Conservation (phyloP, 257 asterid species). For the Solanum boliviense region DNA sequence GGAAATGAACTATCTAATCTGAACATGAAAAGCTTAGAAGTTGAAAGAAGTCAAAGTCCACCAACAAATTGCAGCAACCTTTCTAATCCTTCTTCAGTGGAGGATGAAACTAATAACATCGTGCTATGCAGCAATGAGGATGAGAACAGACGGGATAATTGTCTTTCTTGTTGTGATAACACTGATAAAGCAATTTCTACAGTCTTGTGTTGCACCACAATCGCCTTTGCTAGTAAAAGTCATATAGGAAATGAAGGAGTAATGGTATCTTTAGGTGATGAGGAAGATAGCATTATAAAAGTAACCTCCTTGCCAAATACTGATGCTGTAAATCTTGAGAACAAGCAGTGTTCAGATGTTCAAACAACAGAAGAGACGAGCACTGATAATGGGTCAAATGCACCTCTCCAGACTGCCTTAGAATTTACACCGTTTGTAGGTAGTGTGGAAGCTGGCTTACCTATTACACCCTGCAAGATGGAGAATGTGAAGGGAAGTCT, state of each 20-base stretch:
- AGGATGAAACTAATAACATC: conserved; percentile 58
- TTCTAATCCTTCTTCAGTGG: conserved; percentile 84
- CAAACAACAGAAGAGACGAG: conserved; percentile 32
- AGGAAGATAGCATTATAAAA: conserved; percentile 28
- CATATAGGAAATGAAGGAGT: conserved; percentile 23
- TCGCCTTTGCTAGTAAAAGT: conserved; percentile 8
- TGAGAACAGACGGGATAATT: conserved; percentile 30
- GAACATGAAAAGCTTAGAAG: conserved; percentile 29
- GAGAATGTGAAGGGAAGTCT: conserved; percentile 34
- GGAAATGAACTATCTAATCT: conserved; percentile 16
- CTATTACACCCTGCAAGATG: conserved; percentile 52
- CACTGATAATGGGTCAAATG: conserved; percentile 35
- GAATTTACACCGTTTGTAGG: conserved; percentile 31
- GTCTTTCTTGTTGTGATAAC: conserved; percentile 19
- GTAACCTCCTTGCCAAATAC: conserved; percentile 6
- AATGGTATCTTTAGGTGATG: conserved; percentile 22
- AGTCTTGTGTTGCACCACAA: background rate
- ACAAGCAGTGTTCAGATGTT: conserved; percentile 19
- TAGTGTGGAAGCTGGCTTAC: conserved; percentile 29
- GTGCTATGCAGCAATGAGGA: conserved; percentile 36
- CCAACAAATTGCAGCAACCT: conserved; percentile 69
- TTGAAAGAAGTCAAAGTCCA: conserved; percentile 50
- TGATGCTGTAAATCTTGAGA: conserved; percentile 9
- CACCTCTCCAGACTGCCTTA: conserved; percentile 24
- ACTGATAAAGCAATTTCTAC: conserved; percentile 25